Evolutionary conservation across 2,329 filamentous ascomycete genomes (phyloP).

Genomic region (Fusarium sp.): DNA sequence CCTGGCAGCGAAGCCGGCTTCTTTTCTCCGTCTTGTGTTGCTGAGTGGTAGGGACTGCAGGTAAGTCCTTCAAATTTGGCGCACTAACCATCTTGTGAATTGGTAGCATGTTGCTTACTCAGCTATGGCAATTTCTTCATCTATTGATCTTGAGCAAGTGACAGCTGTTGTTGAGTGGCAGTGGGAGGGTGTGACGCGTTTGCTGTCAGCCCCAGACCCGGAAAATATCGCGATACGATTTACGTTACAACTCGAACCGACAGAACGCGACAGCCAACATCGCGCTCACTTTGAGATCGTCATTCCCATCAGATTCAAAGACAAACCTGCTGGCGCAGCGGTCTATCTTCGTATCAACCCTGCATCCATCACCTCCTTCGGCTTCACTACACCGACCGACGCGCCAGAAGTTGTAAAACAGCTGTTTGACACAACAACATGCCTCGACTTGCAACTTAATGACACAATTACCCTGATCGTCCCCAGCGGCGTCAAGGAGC

Average conservation of each 20-base stretch:
- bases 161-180: conserved; percentile 20
- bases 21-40: conserved; percentile 1
- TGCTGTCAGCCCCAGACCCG: conserved; percentile 11
- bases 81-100: conserved; percentile 1
- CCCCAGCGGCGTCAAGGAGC: conserved; percentile 12
- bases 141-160: conserved; percentile 8
- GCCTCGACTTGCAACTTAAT: conserved; percentile 4
- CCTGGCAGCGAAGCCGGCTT: conserved; percentile 14
- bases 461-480: conserved; percentile 15
- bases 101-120: background rate
- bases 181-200: conserved; percentile 8
- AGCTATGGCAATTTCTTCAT: conserved; percentile 14
- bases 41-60: background rate
- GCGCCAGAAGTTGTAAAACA: conserved; percentile 5
- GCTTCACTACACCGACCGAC: background rate
- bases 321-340: conserved; percentile 10
- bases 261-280: background rate
- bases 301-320: conserved; percentile 21
- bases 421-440: background rate
- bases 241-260: conserved; percentile 4
- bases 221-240: conserved; percentile 20
- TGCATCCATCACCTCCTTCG: conserved; percentile 18
- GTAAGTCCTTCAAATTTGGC: background rate
- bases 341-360: conserved; percentile 11
- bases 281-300: conserved; percentile 13